Percentiles rank a stretch among this genome's conserved stretches.
Evolutionary conservation across 2,329 filamentous ascomycete genomes (phyloP).

Genomic region (Talaromyces verruculosus): DNA sequence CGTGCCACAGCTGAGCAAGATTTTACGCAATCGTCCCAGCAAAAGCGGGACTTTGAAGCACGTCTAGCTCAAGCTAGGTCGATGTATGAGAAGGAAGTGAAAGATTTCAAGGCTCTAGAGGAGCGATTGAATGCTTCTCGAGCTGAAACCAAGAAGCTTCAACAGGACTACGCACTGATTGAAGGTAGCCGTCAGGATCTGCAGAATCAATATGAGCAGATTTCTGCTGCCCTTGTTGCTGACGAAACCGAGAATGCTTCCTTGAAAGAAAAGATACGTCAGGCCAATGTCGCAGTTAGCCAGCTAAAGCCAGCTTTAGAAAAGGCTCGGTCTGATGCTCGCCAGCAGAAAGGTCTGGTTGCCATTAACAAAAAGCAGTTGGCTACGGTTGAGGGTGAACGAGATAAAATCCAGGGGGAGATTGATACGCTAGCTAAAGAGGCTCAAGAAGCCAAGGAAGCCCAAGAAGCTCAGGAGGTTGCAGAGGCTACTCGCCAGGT

Average conservation of each 20-base stretch:
- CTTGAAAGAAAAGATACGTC: conserved; percentile 83
- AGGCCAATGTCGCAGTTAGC: conserved; percentile 76
- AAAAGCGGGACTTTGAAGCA: conserved; percentile 91
- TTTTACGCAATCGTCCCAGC: conserved; percentile 73
- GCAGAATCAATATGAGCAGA: conserved; percentile 76
- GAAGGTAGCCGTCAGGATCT: conserved; percentile 80
- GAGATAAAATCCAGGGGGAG: conserved; percentile 82
- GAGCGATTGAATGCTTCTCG: conserved; percentile 75
- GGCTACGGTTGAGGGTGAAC: conserved; percentile 80
- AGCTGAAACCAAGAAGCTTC: conserved; percentile 78
- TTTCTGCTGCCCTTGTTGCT: conserved; percentile 70
- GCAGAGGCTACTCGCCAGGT: conserved; percentile 30
- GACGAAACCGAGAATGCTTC: conserved; percentile 85
- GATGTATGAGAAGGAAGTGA: conserved; percentile 90
- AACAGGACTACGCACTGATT: conserved; percentile 78
- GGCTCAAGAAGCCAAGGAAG: conserved; percentile 61
- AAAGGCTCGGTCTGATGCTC: conserved; percentile 85
- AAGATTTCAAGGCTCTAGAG: conserved; percentile 79
- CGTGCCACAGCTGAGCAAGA: conserved; percentile 77
- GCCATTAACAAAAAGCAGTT: conserved; percentile 99
- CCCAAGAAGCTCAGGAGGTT: conserved; percentile 58
- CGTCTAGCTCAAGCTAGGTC: conserved; percentile 80
- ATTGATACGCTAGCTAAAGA: conserved; percentile 66
- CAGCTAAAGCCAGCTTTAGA: conserved; percentile 88
- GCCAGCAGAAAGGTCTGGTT: conserved; percentile 93